Evolutionary conservation across 139 green algal genomes (phyloP).

Genomic region (Asterochloris sp.): DNA sequence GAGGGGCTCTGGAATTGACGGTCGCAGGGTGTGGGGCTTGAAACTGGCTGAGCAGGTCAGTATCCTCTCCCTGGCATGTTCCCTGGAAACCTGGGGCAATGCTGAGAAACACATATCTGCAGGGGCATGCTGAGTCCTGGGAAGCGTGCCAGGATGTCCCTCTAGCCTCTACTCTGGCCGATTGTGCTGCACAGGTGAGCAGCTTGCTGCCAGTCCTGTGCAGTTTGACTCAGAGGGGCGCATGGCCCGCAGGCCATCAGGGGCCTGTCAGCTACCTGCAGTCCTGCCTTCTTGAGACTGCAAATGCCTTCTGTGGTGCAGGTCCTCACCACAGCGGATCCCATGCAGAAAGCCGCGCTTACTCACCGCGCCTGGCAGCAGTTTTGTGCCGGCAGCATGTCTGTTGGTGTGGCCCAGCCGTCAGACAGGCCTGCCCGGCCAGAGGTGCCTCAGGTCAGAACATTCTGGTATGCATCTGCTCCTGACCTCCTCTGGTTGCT

Average conservation of each 20-base stretch:
- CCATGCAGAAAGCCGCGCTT: neutral
- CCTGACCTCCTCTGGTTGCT: too few species aligned
- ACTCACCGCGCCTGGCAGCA: constrained; percentile 15
- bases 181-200: neutral
- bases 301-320: neutral
- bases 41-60: neutral
- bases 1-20: neutral
- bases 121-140: neutral
- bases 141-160: neutral
- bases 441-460: neutral
- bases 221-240: too few species aligned
- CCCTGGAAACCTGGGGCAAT: neutral
- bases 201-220: neutral
- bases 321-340: constrained; percentile 7
- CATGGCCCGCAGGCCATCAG: neutral
- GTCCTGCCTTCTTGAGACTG: neutral
- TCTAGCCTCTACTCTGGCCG: neutral
- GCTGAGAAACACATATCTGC: neutral
- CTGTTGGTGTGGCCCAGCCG: neutral
- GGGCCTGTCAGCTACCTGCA: neutral
- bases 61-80: too few species aligned
- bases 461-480: neutral
- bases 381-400: neutral
- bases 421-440: neutral
- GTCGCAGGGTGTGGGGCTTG: neutral